These are phyloP conservation scores for Komagataella mondaviorum DNA, from an alignment of 805 yeast species.

Conservation along the genomic window DNA sequence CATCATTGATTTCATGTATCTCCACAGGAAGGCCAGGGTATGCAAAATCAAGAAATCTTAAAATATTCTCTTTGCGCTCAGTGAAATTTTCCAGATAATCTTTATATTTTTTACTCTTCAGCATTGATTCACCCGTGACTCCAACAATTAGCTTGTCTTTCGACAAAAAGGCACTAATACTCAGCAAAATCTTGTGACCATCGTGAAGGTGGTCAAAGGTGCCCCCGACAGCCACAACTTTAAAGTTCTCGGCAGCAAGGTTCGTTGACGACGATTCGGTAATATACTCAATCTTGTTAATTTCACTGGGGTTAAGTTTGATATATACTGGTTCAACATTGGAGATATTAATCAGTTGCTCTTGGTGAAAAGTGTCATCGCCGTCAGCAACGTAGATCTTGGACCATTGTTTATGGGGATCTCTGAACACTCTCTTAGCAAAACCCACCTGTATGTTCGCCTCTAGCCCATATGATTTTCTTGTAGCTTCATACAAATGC, in stretches of 20 bases:
- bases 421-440: background rate
- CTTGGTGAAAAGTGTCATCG: background rate
- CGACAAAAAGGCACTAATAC: constrained; percentile 57
- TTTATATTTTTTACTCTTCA: constrained; percentile 62
- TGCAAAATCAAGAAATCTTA: constrained; percentile 31
- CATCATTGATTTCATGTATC: constrained; percentile 57
- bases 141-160: constrained; percentile 55
- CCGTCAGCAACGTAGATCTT: background rate
- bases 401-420: background rate
- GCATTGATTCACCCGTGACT: constrained; percentile 61
- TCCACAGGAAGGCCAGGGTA: constrained; percentile 34
- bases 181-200: constrained; percentile 81
- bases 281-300: too few relatives aligned
- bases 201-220: constrained; percentile 95
- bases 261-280: background rate
- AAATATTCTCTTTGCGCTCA: constrained; percentile 31
- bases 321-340: background rate
- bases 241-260: constrained; percentile 8
- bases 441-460: background rate
- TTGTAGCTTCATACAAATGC: background rate
- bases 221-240: constrained; percentile 70
- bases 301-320: background rate
- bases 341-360: background rate
- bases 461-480: background rate
- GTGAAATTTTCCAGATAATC: constrained; percentile 50